A percentile compares a stretch with the other conserved stretches of the same genome.
phyloP scores from a whole-genome alignment of 2,329 filamentous ascomycete species.

The Phaeosphaeria sp. region DNA sequence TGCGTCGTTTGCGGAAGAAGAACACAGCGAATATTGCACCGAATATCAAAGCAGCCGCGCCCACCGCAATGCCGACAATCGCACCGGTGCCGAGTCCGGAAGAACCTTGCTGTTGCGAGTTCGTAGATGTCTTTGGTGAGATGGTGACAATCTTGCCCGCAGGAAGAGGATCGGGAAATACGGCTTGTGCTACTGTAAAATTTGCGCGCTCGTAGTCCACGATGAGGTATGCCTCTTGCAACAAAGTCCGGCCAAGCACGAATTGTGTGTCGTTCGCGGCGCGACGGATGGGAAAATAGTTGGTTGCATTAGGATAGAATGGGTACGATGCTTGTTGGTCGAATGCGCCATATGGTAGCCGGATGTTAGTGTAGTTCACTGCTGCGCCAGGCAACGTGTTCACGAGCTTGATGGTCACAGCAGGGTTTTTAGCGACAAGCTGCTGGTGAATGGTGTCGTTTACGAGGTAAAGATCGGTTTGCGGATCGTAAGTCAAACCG shows the following conservation, averaged over 20 bases:
- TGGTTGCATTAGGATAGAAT: conserved; percentile 67
- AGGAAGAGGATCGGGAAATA: conserved; percentile 39
- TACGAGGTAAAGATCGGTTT: conserved; percentile 48
- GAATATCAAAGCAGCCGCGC: conserved; percentile 22
- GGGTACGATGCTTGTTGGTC: conserved; percentile 58
- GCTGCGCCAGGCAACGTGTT: conserved; percentile 39
- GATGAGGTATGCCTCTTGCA: conserved; percentile 68
- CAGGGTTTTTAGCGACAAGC: conserved; percentile 40
- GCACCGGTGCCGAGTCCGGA: conserved; percentile 32
- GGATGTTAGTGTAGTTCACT: conserved; percentile 50
- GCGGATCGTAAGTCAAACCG: conserved; percentile 47
- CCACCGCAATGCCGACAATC: conserved; percentile 43
- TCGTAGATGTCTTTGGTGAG: conserved; percentile 9
- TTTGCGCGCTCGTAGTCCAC: conserved; percentile 56
- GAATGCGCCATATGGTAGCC: conserved; percentile 57
- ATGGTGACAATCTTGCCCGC: conserved; percentile 39
- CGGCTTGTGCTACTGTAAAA: conserved; percentile 54
- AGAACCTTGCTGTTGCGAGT: conserved; percentile 1
- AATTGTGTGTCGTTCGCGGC: conserved; percentile 62
- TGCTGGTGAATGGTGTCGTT: conserved; percentile 47
- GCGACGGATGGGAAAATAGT: conserved; percentile 71
- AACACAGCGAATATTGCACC: conserved; percentile 27
- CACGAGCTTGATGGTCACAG: conserved; percentile 47
- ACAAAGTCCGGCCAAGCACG: conserved; percentile 69
- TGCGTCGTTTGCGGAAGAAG: conserved; percentile 29